phyloP scores from a whole-genome alignment of 2,329 filamentous ascomycete species.

The Fusarium euwallaceae region DNA sequence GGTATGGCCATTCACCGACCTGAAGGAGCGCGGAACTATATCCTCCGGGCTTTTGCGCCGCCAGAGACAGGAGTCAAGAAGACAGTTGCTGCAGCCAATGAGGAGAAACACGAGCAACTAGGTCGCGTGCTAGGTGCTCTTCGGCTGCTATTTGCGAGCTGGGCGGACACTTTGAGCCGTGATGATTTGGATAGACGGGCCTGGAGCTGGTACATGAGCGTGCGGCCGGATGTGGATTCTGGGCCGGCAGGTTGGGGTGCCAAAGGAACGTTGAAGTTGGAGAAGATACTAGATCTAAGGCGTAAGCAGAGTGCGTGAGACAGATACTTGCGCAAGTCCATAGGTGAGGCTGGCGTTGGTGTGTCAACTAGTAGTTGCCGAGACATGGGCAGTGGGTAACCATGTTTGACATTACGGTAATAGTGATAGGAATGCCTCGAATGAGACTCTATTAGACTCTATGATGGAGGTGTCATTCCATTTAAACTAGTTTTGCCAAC shows the following conservation, averaged over 20 bases:
- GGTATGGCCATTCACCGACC: constrained; percentile 81
- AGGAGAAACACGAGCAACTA: constrained; percentile 78
- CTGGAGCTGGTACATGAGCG: constrained; percentile 85
- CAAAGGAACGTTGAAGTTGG: constrained; percentile 77
- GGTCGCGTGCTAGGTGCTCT: constrained; percentile 78
- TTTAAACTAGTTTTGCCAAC: neutral
- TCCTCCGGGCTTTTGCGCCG: constrained; percentile 70
- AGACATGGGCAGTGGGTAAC: neutral
- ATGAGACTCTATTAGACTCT: neutral
- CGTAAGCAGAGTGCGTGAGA: constrained; percentile 38
- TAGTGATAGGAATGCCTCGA: neutral
- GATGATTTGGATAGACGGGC: constrained; percentile 81
- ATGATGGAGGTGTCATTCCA: neutral
- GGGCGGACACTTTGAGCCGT: constrained; percentile 72
- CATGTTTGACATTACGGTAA: neutral
- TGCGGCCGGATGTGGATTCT: constrained; percentile 80
- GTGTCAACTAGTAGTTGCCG: neutral
- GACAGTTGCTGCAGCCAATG: constrained; percentile 63
- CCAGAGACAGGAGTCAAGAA: constrained; percentile 42
- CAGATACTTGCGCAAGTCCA: neutral
- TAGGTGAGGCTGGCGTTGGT: neutral
- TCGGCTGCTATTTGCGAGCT: constrained; percentile 79
- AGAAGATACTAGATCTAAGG: constrained; percentile 73
- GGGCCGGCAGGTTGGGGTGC: constrained; percentile 87
- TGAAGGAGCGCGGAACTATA: constrained; percentile 73